Base-by-base conservation (phyloP, 179 eudicot genomes). In the Camellia oleifera region DNA sequence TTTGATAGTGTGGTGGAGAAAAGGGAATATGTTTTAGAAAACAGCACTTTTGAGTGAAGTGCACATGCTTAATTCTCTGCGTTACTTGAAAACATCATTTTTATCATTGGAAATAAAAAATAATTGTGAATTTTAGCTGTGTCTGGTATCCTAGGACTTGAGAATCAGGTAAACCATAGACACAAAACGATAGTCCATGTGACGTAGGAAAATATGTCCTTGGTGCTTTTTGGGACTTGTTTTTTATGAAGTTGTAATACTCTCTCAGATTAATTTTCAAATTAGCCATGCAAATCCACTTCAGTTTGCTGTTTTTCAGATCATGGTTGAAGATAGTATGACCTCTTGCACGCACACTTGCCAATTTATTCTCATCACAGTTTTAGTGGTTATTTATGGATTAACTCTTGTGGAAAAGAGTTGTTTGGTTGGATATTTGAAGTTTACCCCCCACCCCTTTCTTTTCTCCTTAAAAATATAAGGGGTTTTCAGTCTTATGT, bases 341-440 rank as follows among this genome's bases (percentile, higher is more conserved):
- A n/a, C 2, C 15, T 20, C 1, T 5, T n/a, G 20, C 64, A 15
- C 0, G 20, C 9, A 10, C 64, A 3, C 20, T 58, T 2, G 6
- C n/a, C 5, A 58, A 58, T 64, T 18, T 26, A 8, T 7, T 64
- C 42, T 64, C 68, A 20, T 23, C 32, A 20, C 67, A 63, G 32
- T 63, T 64, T 7, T 64, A 18, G 23, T 23, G 42, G 68, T 12
- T 67, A 67, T 67, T 32, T 32, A 32, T 13, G 48, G 14, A 4
- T 67, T 10, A 32, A 4, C 45, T 67, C 40, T 67, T 67, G 45
- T 77, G 63, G 67, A 70, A 77, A 14, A 48, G 3, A 75, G 50
- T 32, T 68, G 74, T 52, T 26, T 68, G 8, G 52, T 68, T 32
- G 4, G 44, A 15, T 44, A 10, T 45, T 8, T 4, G 46, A 20